Evolutionary conservation across 495 filamentous ascomycete genomes (phyloP).

Genomic region (Lophiostoma macrostomum): DNA sequence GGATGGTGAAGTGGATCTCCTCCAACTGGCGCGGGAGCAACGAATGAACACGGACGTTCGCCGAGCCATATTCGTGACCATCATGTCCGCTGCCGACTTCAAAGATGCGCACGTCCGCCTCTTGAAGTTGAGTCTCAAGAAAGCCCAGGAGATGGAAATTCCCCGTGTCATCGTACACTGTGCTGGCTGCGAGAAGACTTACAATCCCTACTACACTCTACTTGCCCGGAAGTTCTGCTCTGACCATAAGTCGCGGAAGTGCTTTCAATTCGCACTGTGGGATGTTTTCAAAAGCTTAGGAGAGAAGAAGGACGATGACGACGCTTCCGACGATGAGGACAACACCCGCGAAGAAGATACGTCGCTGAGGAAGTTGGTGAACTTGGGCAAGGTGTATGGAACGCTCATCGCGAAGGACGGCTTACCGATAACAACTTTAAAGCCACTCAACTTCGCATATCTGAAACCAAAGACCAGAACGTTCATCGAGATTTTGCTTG

Average conservation of each 20-base stretch:
- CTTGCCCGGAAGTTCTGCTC: constrained; percentile 72
- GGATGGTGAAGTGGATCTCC: constrained; percentile 62
- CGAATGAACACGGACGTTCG: constrained; percentile 95
- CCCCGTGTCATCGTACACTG: constrained; percentile 86
- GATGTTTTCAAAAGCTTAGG: constrained; percentile 83
- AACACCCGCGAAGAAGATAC: constrained; percentile 42
- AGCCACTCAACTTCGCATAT: constrained; percentile 73
- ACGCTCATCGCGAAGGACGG: constrained; percentile 64
- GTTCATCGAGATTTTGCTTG: constrained; percentile 76
- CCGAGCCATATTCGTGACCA: constrained; percentile 83
- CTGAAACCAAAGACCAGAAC: constrained; percentile 70
- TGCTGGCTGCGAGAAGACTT: constrained; percentile 71
- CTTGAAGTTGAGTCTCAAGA: constrained; percentile 78
- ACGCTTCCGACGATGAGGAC: constrained; percentile 44
- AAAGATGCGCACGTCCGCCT: constrained; percentile 77
- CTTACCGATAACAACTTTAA: constrained; percentile 64
- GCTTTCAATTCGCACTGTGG: constrained; percentile 84
- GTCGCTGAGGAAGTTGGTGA: constrained; percentile 68
- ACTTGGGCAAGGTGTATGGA: constrained; percentile 84
- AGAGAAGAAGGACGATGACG: constrained; percentile 61
- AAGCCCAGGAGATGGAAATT: constrained; percentile 80
- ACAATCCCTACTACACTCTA: constrained; percentile 92
- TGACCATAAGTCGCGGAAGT: constrained; percentile 68
- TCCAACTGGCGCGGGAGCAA: constrained; percentile 71
- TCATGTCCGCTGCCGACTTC: constrained; percentile 84